Base-by-base conservation (phyloP, 306 rosid genomes). In the Begonia peltatifolia region DNA sequence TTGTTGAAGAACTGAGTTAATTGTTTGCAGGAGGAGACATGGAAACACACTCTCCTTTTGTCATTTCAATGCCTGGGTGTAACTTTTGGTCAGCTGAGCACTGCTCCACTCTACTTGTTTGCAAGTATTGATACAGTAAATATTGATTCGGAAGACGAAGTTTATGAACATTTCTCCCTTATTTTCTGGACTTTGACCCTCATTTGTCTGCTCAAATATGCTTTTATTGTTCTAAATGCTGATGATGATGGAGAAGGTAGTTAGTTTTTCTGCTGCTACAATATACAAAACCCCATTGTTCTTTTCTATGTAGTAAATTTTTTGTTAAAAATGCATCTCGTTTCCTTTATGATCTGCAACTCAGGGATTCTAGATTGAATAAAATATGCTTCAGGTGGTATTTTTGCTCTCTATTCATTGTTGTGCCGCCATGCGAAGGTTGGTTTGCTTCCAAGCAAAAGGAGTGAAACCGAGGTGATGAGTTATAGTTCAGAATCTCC, bases 381-480 rank as follows among this genome's bases (percentile, higher is more conserved):
- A 4, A 12, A 9, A 52, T 15, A n/a, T 22, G 48, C 30, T 52
- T 59, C 52, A 82, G 92, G 95, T 59, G 95, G 95, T 50, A 82
- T 58, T 61, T 73, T 85, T 66, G 95, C 95, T 63, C 43, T 85
- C 60, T 82, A 85, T 73, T 85, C 92, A 41, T 78, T 85, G 49
- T 54, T 85, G 74, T 85, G 95, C 54, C 82, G 95, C 69, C 84
- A 79, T 61, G 85, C 95, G 43, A 82, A 82, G 68, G 84, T 85
- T 46, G 76, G 95, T 12, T 56, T 85, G 68, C 75, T 85, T 60
- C 95, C 95, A 48, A 63, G 58, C 64, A 92, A 85, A 30, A 79
- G 43, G 68, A 79, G 74, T 41, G 17, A 70, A 12, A 55, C 68
- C 41, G 76, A 76, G 53, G 70, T 79, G 15, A 54, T 70, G 75